Percentiles rank a stretch among this genome's conserved stretches.
These are phyloP conservation scores for Singerocomus inundabilis DNA, from an alignment of 1,284 basidiomycete genomes.

Conservation along the genomic window DNA sequence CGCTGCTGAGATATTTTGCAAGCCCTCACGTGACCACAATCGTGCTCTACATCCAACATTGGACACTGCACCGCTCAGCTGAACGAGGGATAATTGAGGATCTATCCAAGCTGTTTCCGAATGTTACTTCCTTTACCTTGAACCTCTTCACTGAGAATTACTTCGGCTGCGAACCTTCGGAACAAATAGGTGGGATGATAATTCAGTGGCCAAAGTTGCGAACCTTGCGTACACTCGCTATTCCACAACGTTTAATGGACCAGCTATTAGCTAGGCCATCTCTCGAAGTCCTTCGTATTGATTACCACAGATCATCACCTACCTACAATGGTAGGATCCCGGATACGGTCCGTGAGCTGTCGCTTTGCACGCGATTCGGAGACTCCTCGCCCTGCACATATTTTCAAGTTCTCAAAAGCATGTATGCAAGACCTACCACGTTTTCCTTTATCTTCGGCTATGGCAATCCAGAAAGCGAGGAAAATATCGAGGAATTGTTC, in stretches of 20 bases:
- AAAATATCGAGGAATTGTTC: slow-evolving; percentile 1
- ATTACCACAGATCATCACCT: slow-evolving; percentile 1
- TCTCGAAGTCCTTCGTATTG: slow-evolving; percentile 7
- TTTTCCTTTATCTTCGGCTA: too few species aligned
- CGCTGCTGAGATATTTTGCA: slow-evolving; percentile 12
- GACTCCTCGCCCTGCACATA: too few species aligned
- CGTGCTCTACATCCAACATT: slow-evolving; percentile 6
- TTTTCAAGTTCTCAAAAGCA: slow-evolving; percentile 2
- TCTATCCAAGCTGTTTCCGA: slow-evolving; percentile 16
- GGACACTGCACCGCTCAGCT: background rate
- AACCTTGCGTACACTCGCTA: slow-evolving; percentile 1
- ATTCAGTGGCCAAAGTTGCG: slow-evolving; percentile 11
- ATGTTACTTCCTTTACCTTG: slow-evolving; percentile 16
- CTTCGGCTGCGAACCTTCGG: background rate
- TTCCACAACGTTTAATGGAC: slow-evolving; percentile 13
- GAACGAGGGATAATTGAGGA: slow-evolving; percentile 9
- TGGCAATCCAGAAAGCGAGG: too few species aligned
- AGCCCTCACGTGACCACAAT: slow-evolving; percentile 9
- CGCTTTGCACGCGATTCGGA: slow-evolving; percentile 4
- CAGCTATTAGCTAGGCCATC: background rate
- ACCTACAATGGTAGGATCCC: slow-evolving; percentile 9
- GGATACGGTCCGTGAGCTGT: slow-evolving; percentile 2
- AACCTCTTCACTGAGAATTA: too few species aligned
- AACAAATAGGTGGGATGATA: slow-evolving; percentile 14
- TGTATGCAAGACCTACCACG: slow-evolving; percentile 9